A percentile compares a stretch with the other conserved stretches of the same genome.
These are phyloP conservation scores for Globisporangium iwayamae DNA, from an alignment of 352 stramenopile species.

Conservation along the genomic window DNA sequence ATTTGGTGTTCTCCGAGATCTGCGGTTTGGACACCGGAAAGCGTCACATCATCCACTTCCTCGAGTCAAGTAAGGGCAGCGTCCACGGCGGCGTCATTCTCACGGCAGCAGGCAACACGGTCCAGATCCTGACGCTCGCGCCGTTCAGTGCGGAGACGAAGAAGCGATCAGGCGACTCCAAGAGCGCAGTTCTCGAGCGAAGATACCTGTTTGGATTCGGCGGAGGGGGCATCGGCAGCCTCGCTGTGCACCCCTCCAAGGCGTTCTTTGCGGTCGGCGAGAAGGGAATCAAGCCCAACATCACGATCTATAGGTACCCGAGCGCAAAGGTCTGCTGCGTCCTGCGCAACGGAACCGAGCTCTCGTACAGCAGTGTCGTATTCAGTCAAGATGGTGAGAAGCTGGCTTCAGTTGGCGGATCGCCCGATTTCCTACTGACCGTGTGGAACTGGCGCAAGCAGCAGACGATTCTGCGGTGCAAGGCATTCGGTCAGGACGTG, in stretches of 20 bases:
- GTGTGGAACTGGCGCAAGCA: constrained; percentile 92
- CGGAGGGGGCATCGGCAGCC: constrained; percentile 55
- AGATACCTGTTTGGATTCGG: constrained; percentile 70
- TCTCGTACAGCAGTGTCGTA: constrained; percentile 66
- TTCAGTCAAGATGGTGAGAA: constrained; percentile 84
- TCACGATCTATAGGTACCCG: constrained; percentile 89
- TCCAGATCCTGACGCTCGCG: constrained; percentile 59
- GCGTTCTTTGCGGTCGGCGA: constrained; percentile 86
- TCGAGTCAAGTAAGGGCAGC: constrained; percentile 33
- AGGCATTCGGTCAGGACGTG: constrained; percentile 94
- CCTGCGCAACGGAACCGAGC: constrained; percentile 81
- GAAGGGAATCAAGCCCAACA: constrained; percentile 83
- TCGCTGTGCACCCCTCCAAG: constrained; percentile 67
- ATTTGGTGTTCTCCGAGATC: constrained; percentile 66
- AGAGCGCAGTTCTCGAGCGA: constrained; percentile 22
- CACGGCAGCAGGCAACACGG: constrained; percentile 65
- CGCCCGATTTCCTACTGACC: constrained; percentile 90
- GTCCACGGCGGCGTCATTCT: constrained; percentile 59
- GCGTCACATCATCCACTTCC: constrained; percentile 60
- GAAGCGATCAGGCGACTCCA: constrained; percentile 8
- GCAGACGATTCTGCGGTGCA: constrained; percentile 88
- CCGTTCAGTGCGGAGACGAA: constrained; percentile 13
- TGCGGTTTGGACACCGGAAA: constrained; percentile 63
- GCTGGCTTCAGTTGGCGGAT: constrained; percentile 83
- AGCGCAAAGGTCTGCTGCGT: constrained; percentile 63